Evolutionary conservation across 2,329 filamentous ascomycete species (phyloP).

Genomic region (Onygena corvina): DNA sequence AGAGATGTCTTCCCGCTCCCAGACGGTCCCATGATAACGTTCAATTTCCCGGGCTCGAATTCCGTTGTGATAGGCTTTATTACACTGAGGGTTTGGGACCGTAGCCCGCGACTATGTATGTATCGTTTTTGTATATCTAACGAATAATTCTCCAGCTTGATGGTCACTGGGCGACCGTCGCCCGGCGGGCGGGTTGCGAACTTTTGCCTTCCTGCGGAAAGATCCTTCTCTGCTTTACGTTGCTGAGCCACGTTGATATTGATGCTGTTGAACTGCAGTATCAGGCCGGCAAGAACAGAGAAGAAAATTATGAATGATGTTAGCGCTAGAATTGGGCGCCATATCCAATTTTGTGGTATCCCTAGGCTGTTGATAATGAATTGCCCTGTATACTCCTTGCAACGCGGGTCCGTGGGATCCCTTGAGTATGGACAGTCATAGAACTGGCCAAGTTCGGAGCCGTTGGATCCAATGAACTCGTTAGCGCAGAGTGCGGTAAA

Average conservation of each 20-base stretch:
- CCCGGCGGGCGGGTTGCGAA: constrained; percentile 44
- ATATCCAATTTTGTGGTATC: constrained; percentile 55
- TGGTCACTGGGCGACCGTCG: constrained; percentile 49
- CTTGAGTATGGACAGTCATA: constrained; percentile 58
- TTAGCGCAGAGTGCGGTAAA: constrained; percentile 61
- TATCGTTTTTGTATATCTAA: constrained; percentile 53
- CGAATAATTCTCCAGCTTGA: constrained; percentile 53
- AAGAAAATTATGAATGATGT: constrained; percentile 53
- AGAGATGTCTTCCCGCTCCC: constrained; percentile 66
- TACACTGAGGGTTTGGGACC: constrained; percentile 37
- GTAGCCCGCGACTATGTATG: constrained; percentile 34
- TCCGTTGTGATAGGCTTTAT: constrained; percentile 54
- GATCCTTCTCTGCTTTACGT: constrained; percentile 46
- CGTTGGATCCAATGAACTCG: constrained; percentile 45
- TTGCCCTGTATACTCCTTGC: constrained; percentile 54
- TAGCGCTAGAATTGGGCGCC: constrained; percentile 52
- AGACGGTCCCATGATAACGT: constrained; percentile 70
- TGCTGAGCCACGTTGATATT: constrained; percentile 59
- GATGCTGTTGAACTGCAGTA: constrained; percentile 52
- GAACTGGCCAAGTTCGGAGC: constrained; percentile 44
- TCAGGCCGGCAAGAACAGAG: constrained; percentile 47
- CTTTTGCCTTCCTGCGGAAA: constrained; percentile 59
- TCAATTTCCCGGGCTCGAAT: constrained; percentile 57
- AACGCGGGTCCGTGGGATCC: constrained; percentile 52
- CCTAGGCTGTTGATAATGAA: constrained; percentile 60